phyloP scores from a whole-genome alignment of 805 yeast species.

The Candida anglica region DNA sequence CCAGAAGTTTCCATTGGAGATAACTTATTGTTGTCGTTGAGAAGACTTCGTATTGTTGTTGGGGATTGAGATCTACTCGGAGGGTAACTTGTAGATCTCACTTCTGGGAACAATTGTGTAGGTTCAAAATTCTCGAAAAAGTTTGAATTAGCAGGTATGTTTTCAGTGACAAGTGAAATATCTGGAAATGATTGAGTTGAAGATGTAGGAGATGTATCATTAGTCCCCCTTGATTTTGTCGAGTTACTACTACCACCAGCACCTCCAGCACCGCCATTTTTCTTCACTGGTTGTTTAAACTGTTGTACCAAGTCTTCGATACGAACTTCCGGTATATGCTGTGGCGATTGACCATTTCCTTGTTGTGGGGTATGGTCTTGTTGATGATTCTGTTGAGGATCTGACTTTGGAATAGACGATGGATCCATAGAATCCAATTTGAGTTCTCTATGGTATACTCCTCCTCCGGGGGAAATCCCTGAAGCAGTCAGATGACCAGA shows the following conservation, averaged over 20 bases:
- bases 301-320: conserved; percentile 33
- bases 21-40: conserved; percentile 1
- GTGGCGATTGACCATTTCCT: neutral
- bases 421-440: too few relatives aligned
- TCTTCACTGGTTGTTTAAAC: conserved; percentile 15
- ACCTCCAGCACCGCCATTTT: neutral
- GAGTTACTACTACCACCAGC: too few relatives aligned
- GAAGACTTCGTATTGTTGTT: conserved; percentile 1
- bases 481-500: conserved; percentile 16
- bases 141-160: conserved; percentile 41
- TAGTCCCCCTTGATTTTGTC: conserved; percentile 5
- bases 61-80: conserved; percentile 38
- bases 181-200: conserved; percentile 43
- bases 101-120: conserved; percentile 49
- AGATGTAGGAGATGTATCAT: conserved; percentile 31
- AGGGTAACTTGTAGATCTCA: conserved; percentile 26
- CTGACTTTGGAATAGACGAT: too few relatives aligned
- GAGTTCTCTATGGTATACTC: conserved; percentile 11
- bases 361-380: neutral
- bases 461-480: conserved; percentile 26
- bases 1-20: conserved; percentile 1
- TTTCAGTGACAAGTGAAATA: conserved; percentile 53
- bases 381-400: neutral
- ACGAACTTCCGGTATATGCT: too few relatives aligned
- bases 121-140: conserved; percentile 54